Percentiles rank a stretch among this genome's conserved stretches.
Evolutionary conservation across 306 rosid species (phyloP).

Genomic region (Fagus crenata): DNA sequence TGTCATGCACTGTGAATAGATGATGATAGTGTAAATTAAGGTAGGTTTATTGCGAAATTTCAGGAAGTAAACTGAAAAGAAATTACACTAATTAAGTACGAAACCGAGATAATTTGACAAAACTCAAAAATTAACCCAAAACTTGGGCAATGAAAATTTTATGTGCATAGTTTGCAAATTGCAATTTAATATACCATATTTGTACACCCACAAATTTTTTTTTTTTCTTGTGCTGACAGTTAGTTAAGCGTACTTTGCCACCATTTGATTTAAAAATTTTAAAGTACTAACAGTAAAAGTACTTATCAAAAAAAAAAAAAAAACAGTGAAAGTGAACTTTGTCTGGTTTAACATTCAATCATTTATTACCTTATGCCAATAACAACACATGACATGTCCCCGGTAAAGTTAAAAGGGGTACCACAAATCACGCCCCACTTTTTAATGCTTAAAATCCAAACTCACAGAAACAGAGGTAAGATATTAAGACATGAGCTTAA

Average conservation of each 20-base stretch:
- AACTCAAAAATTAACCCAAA: too few relatives aligned
- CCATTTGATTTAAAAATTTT: background rate
- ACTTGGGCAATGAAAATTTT: too few relatives aligned
- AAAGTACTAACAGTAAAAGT: background rate
- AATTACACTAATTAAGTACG: too few relatives aligned
- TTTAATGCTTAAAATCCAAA: conserved; percentile 26
- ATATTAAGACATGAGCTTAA: too few relatives aligned
- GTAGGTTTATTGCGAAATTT: too few relatives aligned
- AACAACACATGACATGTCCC: conserved; percentile 29
- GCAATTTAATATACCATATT: too few relatives aligned
- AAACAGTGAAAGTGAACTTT: conserved; percentile 2
- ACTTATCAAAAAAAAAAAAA: background rate
- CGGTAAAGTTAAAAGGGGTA: conserved; percentile 26
- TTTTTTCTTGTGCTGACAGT: background rate
- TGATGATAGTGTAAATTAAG: too few relatives aligned
- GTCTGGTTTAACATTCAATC: conserved; percentile 6
- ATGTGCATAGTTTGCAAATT: too few relatives aligned
- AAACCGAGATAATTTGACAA: too few relatives aligned
- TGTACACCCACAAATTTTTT: background rate
- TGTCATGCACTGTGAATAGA: too few relatives aligned
- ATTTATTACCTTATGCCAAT: conserved; percentile 26
- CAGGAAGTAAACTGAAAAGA: too few relatives aligned
- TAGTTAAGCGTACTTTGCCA: background rate
- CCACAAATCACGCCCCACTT: conserved; percentile 59
- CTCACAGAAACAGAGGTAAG: too few relatives aligned